Evolutionary conservation across 192 early-diverging fungal genomes (phyloP).

Genomic region (Ramicandelaber brevisporus): DNA sequence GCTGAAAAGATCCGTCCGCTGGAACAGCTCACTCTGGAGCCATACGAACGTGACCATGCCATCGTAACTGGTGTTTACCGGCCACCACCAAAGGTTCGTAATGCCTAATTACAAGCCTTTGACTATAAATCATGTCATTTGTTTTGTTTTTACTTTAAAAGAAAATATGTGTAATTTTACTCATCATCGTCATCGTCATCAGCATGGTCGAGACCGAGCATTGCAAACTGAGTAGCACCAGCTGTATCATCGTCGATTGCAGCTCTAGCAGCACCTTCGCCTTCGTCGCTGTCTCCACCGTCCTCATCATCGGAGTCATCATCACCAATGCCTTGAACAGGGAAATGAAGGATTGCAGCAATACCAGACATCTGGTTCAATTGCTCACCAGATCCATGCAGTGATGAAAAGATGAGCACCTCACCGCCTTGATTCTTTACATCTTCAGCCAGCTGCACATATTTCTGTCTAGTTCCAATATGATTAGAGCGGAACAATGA

Average conservation of each 20-base stretch:
- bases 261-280: no score
- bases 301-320: constrained; percentile 47
- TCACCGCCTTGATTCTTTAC: constrained; percentile 46
- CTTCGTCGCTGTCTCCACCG: constrained; percentile 12
- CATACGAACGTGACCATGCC: constrained; percentile 98
- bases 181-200: no score
- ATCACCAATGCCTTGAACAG: constrained; percentile 60
- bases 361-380: constrained; percentile 83
- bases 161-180: no score
- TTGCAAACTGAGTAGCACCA: no score
- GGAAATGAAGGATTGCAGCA: constrained; percentile 78
- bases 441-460: constrained; percentile 66
- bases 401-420: constrained; percentile 68
- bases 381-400: constrained; percentile 92
- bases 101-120: no score
- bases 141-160: no score
- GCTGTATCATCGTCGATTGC: no score
- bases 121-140: no score
- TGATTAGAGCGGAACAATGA: constrained; percentile 79
- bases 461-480: constrained; percentile 54
- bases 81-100: constrained; percentile 12
- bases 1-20: constrained; percentile 70
- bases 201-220: no score
- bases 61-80: constrained; percentile 79
- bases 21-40: constrained; percentile 92